phyloP scores from a whole-genome alignment of 2,329 filamentous ascomycete species.

The Xylariaceae sp. region DNA sequence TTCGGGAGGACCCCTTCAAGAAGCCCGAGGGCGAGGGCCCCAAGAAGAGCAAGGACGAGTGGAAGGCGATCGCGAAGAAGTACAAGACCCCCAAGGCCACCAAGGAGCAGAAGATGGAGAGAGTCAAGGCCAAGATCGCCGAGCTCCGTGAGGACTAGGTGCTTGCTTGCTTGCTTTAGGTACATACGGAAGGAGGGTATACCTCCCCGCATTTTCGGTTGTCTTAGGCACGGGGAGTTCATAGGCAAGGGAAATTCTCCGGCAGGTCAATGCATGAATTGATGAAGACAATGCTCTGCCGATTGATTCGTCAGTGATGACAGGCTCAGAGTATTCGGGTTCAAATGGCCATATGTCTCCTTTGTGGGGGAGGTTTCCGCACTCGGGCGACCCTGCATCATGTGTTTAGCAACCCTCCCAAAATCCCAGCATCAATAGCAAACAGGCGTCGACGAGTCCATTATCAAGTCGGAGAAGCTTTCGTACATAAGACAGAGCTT shows the following conservation, averaged over 20 bases:
- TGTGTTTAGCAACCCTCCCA: no score
- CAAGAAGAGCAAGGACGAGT: constrained; percentile 97
- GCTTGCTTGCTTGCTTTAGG: constrained; percentile 5
- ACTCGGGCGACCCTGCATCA: no score
- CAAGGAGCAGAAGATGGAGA: constrained; percentile 74
- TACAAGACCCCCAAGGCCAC: constrained; percentile 70
- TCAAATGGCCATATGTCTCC: no score
- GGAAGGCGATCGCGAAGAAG: constrained; percentile 94
- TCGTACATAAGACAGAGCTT: no score
- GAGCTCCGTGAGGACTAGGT: constrained; percentile 55
- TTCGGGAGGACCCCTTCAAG: constrained; percentile 97
- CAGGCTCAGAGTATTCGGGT: no score
- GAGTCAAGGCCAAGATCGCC: constrained; percentile 87
- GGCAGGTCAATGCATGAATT: constrained; percentile 21
- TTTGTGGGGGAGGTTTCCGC: no score
- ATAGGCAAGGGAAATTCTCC: constrained; percentile 21
- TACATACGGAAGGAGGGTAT: constrained; percentile 15
- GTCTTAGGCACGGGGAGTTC: constrained; percentile 26
- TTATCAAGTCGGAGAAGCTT: no score
- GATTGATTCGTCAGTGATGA: no score
- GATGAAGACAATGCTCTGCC: constrained; percentile 2
- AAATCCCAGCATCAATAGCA: no score
- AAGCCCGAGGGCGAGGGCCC: constrained; percentile 66
- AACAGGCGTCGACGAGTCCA: no score
- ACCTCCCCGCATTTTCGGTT: constrained; percentile 20